These are phyloP conservation scores for Sclerotinia spermophila DNA, from an alignment of 2,329 filamentous ascomycete genomes.

Conservation along the genomic window DNA sequence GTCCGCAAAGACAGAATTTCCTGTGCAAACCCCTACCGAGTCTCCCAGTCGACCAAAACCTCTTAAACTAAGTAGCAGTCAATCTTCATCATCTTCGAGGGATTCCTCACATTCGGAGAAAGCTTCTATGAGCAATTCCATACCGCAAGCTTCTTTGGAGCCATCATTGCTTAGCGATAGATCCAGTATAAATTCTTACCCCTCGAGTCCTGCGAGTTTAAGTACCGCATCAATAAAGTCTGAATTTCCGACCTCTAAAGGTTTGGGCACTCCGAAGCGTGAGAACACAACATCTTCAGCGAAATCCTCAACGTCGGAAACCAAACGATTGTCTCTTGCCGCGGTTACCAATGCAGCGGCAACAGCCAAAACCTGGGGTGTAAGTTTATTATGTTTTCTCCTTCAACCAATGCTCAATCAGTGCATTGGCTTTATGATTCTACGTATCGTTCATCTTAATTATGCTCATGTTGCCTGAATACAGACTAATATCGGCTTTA, in stretches of 20 bases:
- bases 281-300: constrained; percentile 38
- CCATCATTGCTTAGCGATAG: constrained; percentile 19
- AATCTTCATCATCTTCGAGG: constrained; percentile 49
- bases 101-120: constrained; percentile 40
- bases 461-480: background rate
- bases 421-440: background rate
- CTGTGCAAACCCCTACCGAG: constrained; percentile 45
- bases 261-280: constrained; percentile 39
- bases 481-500: background rate
- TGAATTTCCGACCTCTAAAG: constrained; percentile 40
- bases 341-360: constrained; percentile 54
- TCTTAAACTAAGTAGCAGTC: constrained; percentile 42
- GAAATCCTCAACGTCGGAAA: constrained; percentile 31
- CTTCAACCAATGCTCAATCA: background rate
- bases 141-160: constrained; percentile 32
- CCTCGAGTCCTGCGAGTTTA: constrained; percentile 37
- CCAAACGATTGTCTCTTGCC: constrained; percentile 50
- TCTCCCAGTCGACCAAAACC: constrained; percentile 43
- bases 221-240: constrained; percentile 41
- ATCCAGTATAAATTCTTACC: constrained; percentile 26
- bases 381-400: background rate
- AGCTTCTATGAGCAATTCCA: constrained; percentile 35
- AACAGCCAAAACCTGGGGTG: constrained; percentile 56
- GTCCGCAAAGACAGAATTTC: constrained; percentile 58
- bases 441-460: background rate